Evolutionary conservation across 2,329 filamentous ascomycete species (phyloP).

Genomic region (Fusarium odoratissimum): DNA sequence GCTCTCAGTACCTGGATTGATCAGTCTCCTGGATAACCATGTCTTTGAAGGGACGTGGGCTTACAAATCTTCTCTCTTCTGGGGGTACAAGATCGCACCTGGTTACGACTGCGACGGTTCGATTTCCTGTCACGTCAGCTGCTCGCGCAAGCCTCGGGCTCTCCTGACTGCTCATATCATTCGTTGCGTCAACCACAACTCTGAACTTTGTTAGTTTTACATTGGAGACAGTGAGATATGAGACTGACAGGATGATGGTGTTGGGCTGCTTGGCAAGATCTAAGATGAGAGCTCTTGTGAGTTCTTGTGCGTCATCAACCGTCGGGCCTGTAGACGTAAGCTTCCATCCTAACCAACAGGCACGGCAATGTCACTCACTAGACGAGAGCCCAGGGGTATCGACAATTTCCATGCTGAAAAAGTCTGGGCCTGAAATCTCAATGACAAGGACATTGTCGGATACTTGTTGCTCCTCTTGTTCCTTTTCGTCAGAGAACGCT

Average conservation of each 20-base stretch:
- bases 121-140: background rate
- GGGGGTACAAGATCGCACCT: background rate
- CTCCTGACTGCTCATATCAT: background rate
- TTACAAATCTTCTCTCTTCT: background rate
- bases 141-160: background rate
- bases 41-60: rapidly evolving
- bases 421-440: background rate
- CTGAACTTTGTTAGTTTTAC: rapidly evolving
- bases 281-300: background rate
- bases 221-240: rapidly evolving
- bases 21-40: rapidly evolving
- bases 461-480: background rate
- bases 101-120: background rate
- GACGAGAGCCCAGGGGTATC: background rate
- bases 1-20: background rate
- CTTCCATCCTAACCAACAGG: rapidly evolving
- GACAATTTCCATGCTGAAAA: background rate
- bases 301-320: rapidly evolving
- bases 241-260: background rate
- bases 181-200: background rate
- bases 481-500: background rate
- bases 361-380: rapidly evolving
- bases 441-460: background rate
- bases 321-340: rapidly evolving
- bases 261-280: background rate